These are phyloP conservation scores for Calonectria naviculata DNA, from an alignment of 2,329 filamentous ascomycete species.

Conservation along the genomic window DNA sequence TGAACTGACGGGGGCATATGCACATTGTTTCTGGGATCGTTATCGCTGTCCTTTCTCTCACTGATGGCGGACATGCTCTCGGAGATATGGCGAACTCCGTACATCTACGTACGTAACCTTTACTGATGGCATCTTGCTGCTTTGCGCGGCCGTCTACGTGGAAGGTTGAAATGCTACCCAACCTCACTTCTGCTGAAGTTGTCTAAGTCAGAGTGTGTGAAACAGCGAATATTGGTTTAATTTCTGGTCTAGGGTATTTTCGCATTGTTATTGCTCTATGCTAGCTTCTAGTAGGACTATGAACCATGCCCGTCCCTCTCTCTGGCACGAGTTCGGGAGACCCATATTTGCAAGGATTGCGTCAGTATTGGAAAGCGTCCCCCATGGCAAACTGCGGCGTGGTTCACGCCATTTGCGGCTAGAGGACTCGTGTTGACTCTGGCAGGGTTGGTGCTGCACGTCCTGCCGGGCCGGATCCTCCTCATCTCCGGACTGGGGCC, in stretches of 20 bases:
- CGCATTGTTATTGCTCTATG: constrained; percentile 76
- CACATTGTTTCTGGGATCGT: constrained; percentile 71
- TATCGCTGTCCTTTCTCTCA: constrained; percentile 80
- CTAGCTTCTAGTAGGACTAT: constrained; percentile 70
- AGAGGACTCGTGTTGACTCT: constrained; percentile 75
- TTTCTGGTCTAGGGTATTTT: constrained; percentile 76
- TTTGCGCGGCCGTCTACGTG: constrained; percentile 77
- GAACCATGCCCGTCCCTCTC: background rate
- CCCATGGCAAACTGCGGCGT: constrained; percentile 73
- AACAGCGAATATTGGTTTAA: constrained; percentile 67
- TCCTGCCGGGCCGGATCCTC: constrained; percentile 71
- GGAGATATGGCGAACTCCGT: constrained; percentile 76
- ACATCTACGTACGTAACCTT: constrained; percentile 79
- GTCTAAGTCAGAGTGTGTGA: constrained; percentile 77
- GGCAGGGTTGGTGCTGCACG: constrained; percentile 67
- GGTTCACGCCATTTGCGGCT: constrained; percentile 74
- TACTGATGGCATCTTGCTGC: no score
- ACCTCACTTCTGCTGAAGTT: constrained; percentile 77
- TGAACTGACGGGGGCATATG: constrained; percentile 75
- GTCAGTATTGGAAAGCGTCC: constrained; percentile 65
- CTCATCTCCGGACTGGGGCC: constrained; percentile 69
- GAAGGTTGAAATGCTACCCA: constrained; percentile 76
- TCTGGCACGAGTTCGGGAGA: constrained; percentile 9
- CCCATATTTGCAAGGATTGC: constrained; percentile 59
- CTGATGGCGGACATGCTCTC: constrained; percentile 75